Conservation (phyloP, 2,329 filamentous ascomycete species). For the Aspergillus spinulosporus region DNA sequence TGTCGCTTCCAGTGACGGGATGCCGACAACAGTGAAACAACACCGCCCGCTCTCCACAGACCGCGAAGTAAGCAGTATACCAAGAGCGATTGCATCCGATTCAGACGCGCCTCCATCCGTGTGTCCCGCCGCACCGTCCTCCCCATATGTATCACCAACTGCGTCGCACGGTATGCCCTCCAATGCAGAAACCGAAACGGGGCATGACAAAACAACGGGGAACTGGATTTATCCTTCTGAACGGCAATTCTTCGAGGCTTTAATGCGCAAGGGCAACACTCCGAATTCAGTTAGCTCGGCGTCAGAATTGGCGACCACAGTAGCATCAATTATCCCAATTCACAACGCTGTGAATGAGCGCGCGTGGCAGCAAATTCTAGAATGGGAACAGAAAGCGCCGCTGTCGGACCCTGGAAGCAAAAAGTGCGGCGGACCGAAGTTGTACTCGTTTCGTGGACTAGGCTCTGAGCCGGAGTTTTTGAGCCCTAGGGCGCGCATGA, state of each 20-base stretch:
- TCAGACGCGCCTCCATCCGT: constrained; percentile 24
- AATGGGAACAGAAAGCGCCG: constrained; percentile 75
- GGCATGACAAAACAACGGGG: constrained; percentile 66
- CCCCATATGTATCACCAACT: constrained; percentile 32
- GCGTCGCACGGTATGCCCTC: constrained; percentile 51
- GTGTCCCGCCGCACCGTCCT: constrained; percentile 27
- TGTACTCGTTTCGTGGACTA: constrained; percentile 78
- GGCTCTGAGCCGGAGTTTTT: constrained; percentile 55
- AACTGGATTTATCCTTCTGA: constrained; percentile 99
- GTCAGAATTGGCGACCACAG: constrained; percentile 63
- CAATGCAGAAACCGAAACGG: constrained; percentile 78
- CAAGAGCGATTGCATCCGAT: constrained; percentile 54
- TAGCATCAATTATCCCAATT: constrained; percentile 90
- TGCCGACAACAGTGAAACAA: constrained; percentile 26
- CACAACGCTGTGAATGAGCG: constrained; percentile 98
- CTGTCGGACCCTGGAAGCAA: constrained; percentile 57
- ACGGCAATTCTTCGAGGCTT: constrained; percentile 96
- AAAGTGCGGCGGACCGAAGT: constrained; percentile 73
- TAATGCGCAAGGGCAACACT: constrained; percentile 85
- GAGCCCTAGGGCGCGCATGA: constrained; percentile 80
- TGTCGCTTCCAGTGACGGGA: constrained; percentile 29
- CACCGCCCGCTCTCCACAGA: constrained; percentile 59
- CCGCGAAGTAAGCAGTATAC: constrained; percentile 78
- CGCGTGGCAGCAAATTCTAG: constrained; percentile 87
- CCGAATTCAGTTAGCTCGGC: constrained; percentile 51